Conservation (phyloP, 1,284 basidiomycete species). For the Cronartium quercuum region DNA sequence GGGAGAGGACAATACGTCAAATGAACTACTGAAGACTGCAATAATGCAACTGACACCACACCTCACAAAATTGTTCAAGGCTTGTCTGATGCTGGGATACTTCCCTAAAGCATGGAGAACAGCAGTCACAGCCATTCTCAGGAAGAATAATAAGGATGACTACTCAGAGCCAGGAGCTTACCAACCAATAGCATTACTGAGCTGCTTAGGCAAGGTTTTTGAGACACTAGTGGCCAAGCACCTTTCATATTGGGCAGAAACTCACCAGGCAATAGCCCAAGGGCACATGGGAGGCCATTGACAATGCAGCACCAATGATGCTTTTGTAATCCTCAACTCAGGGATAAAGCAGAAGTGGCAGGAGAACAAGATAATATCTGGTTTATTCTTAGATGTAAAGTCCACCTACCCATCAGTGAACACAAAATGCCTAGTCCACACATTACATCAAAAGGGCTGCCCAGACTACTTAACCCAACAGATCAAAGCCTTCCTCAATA, state of each 20-base stretch:
- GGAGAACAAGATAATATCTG: background rate
- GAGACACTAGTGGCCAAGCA: background rate
- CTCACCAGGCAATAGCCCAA: background rate
- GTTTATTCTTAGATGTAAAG: constrained; percentile 9
- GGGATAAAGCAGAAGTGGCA: constrained; percentile 1
- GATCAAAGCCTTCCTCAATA: background rate
- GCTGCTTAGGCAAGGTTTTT: constrained; percentile 2
- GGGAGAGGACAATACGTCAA: background rate
- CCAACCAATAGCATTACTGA: constrained; percentile 4
- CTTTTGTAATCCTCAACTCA: background rate
- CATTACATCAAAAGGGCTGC: background rate
- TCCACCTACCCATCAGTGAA: constrained; percentile 11
- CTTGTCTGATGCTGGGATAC: background rate
- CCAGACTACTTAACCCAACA: background rate
- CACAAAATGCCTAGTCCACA: background rate
- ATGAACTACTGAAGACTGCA: background rate
- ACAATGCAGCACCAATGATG: background rate
- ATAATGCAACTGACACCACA: background rate
- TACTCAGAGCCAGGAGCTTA: constrained; percentile 2
- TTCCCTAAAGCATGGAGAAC: background rate
- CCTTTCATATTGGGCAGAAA: background rate
- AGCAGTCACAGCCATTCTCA: constrained; percentile 1
- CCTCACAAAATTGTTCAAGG: background rate
- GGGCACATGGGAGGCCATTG: constrained; percentile 1
- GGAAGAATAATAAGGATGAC: background rate